Evolutionary conservation across 2,329 filamentous ascomycete genomes (phyloP), one percentile per base, ranked within the genome.

Genomic region (Nothomitra cinnamomea): DNA sequence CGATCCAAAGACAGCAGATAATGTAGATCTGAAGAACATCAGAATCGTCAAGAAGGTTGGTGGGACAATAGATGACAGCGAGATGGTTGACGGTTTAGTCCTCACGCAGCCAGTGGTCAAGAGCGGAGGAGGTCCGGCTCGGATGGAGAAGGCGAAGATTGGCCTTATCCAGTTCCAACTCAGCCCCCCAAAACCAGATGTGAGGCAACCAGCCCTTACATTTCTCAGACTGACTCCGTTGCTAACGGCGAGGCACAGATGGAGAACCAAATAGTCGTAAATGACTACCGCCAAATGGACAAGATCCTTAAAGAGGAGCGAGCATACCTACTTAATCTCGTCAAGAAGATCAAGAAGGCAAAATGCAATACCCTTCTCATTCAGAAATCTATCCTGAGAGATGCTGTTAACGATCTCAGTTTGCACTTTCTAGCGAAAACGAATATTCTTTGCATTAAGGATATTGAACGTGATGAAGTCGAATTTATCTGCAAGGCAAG

Each of bases 261-360:
- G 92, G 92, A 98, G 74, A 98, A 98, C 72, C 92, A 94, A 65
- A 96, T 98, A 59, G 83, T 94, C 32, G 92, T 98, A 64, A 98
- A 98, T 70, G 92, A 98, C 74, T 98, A 98, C 77, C 80, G 92
- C 65, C 92, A 98, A 69, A 98, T 98, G 92, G 92, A 98, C 76
- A 98, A 96, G 78, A 98, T 98, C 60, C 79, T 98, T 62, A 98
- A 98, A 73, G 92, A 98, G 72, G 92, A 98, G 75, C 87, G 92
- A 61, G 86, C 92, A 61, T 98, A 98, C 71, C 80, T 98, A 59
- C 79, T 98, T 56, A 96, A 96, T 75, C 86, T 98, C 80, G 89
- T 94, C 66, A 96, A 98, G 80, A 98, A 96, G 78, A 98, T 98
- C 70, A 95, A 96, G 74, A 98, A 96, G 78, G 89, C 92, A 61